Evolutionary conservation across 202 grass and related monocot genomes (phyloP), one percentile per base, ranked within the genome.

Genomic region (Musa balbisiana): DNA sequence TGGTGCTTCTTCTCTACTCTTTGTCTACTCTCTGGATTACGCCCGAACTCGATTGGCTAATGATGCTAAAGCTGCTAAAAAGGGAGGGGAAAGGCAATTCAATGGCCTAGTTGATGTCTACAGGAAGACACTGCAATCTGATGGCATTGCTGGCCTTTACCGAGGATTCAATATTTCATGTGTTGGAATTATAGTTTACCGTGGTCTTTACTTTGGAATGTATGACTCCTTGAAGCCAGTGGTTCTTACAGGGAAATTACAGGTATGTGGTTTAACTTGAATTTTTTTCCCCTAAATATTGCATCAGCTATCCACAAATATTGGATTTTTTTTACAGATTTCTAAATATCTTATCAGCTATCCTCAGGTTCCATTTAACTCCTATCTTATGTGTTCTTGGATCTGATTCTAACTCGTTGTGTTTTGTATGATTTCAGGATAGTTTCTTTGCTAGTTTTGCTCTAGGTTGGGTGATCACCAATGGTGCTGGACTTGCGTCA

Each of bases 11-110:
- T 67, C 64, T 43, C 64, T 67, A 15, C 64, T 67, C 8, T 67
- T 67, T 67, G 64, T 67, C 12, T 67, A 67, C 64, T 67, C 64
- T 15, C 21, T 67, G 64, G 64, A 67, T 67, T 67, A 67, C 33
- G 64, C 64, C 64, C 24, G 64, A 33, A 67, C 64, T 43, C 64
- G 64, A 16, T 67, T 67, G 20, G 64, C 64, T 2, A 67, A 67
- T 43, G 64, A 67, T 67, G 24, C 64, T 1, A 67, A 67, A 43
- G 64, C 64, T 43, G 64, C 64, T 9, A 67, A 67, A 43, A 67
- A 67, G 27, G 64, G 64, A 2, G 64, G 64, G 27, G 64, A 43
- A 29, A 67, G 64, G 49, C 64, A 67, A 17, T 67, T 67, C 25
- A 67, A 67, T 24, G 64, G 64, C 13, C 26, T 67, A 8, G 15